These are phyloP conservation scores for Chaetoceros tenuissimus DNA, from an alignment of 108 stramenopile species.

Conservation along the genomic window DNA sequence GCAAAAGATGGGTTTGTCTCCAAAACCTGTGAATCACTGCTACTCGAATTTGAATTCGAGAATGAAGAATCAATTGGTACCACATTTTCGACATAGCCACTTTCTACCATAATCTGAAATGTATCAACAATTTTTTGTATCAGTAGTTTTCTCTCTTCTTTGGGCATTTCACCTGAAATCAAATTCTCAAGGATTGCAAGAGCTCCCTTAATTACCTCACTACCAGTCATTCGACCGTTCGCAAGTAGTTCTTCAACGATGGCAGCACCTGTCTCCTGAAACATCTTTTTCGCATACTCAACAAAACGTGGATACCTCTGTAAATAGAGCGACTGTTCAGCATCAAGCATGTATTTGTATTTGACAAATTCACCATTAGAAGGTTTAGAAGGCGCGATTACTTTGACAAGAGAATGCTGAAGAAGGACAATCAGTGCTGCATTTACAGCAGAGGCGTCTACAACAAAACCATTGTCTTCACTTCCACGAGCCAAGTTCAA, in stretches of 20 bases:
- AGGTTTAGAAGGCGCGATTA: constrained; percentile 9
- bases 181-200: constrained; percentile 41
- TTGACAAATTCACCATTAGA: background rate
- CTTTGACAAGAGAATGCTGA: constrained; percentile 59
- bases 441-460: constrained; percentile 34
- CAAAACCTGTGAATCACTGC: constrained; percentile 17
- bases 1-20: constrained; percentile 33
- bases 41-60: constrained; percentile 19
- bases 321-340: constrained; percentile 41
- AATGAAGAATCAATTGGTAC: constrained; percentile 19
- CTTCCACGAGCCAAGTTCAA: constrained; percentile 33
- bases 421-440: constrained; percentile 65
- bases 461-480: constrained; percentile 32
- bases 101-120: constrained; percentile 37
- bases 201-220: constrained; percentile 40
- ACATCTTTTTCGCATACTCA: constrained; percentile 33
- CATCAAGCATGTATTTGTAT: constrained; percentile 44
- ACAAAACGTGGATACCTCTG: constrained; percentile 59
- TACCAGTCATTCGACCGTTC: constrained; percentile 50
- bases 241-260: constrained; percentile 52
- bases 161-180: constrained; percentile 50
- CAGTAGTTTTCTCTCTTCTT: constrained; percentile 36
- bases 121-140: constrained; percentile 36
- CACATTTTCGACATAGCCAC: constrained; percentile 50
- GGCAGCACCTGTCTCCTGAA: constrained; percentile 47